phyloP scores from a whole-genome alignment of 306 rosid genomes.

The Cicer bijugum region DNA sequence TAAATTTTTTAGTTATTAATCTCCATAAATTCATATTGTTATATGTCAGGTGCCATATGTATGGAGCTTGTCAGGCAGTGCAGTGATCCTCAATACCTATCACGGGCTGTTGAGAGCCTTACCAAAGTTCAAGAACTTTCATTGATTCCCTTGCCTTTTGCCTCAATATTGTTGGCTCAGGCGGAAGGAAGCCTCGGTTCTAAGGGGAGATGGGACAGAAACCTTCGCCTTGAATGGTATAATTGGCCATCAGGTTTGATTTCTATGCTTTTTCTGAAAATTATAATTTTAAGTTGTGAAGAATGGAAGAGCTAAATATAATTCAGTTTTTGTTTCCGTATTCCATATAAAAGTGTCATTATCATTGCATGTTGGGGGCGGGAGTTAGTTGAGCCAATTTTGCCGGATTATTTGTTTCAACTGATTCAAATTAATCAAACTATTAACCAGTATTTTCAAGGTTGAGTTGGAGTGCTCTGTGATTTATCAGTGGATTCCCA shows the following conservation, averaged over 20 bases:
- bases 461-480: slow-evolving; percentile 29
- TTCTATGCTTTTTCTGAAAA: slow-evolving; percentile 29
- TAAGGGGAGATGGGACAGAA: slow-evolving; percentile 78
- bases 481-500: not conserved
- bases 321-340: not conserved
- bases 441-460: slow-evolving; percentile 22
- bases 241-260: slow-evolving; percentile 93
- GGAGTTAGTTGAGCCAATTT: slow-evolving; percentile 25
- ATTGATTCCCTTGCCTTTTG: slow-evolving; percentile 65
- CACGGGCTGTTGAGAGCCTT: slow-evolving; percentile 69
- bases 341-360: slow-evolving; percentile 24
- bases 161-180: slow-evolving; percentile 72
- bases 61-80: slow-evolving; percentile 74
- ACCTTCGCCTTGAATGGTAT: slow-evolving; percentile 76
- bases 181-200: slow-evolving; percentile 88
- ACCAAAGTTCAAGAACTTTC: slow-evolving; percentile 61
- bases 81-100: slow-evolving; percentile 49
- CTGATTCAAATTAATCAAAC: slow-evolving; percentile 32
- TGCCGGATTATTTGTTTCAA: slow-evolving; percentile 18
- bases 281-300: slow-evolving; percentile 1
- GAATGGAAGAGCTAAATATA: slow-evolving; percentile 15
- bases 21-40: slow-evolving; percentile 38
- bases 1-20: slow-evolving; percentile 1
- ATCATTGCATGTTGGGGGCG: slow-evolving; percentile 17
- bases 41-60: slow-evolving; percentile 69